Evolutionary conservation across 768 basidiomycete genomes (phyloP).

Genomic region (Hebeloma cylindrosporum): DNA sequence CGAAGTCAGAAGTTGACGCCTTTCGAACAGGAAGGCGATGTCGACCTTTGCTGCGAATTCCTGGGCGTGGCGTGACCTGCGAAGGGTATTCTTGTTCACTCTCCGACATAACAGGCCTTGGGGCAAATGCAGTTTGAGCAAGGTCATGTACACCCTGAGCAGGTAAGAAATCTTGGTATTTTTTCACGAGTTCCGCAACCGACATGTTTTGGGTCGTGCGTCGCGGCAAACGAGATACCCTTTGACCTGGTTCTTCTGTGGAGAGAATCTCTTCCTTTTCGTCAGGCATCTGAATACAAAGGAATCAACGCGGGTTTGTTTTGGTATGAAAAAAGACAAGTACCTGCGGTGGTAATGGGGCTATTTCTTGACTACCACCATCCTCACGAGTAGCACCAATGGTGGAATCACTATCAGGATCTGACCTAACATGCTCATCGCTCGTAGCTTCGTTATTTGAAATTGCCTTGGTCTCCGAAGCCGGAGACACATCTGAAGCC

Average conservation of each 20-base stretch:
- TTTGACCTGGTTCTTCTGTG: constrained; percentile 30
- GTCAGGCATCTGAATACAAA: neutral
- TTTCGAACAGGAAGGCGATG: constrained; percentile 52
- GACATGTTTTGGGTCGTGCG: constrained; percentile 54
- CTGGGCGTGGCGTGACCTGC: constrained; percentile 31
- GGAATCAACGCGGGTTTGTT: constrained; percentile 1
- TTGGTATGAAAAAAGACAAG: constrained; percentile 11
- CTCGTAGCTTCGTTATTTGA: constrained; percentile 15
- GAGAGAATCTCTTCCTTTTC: constrained; percentile 15
- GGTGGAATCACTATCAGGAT: constrained; percentile 82
- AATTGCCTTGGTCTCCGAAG: constrained; percentile 4
- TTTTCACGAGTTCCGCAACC: constrained; percentile 85
- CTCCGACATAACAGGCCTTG: constrained; percentile 64
- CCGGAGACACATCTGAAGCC: constrained; percentile 8
- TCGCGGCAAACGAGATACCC: constrained; percentile 63
- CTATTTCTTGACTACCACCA: neutral
- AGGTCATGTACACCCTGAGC: constrained; percentile 71
- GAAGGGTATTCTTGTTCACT: constrained; percentile 71
- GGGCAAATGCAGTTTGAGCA: constrained; percentile 67
- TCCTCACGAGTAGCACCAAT: constrained; percentile 55
- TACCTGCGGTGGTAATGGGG: constrained; percentile 26
- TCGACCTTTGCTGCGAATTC: constrained; percentile 48
- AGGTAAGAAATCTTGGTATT: constrained; percentile 77
- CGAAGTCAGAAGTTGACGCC: constrained; percentile 79
- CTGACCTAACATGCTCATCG: constrained; percentile 43